Evolutionary conservation across 352 stramenopile genomes (phyloP), one percentile per base, ranked within the genome.

Genomic region (Pythium brassicae): DNA sequence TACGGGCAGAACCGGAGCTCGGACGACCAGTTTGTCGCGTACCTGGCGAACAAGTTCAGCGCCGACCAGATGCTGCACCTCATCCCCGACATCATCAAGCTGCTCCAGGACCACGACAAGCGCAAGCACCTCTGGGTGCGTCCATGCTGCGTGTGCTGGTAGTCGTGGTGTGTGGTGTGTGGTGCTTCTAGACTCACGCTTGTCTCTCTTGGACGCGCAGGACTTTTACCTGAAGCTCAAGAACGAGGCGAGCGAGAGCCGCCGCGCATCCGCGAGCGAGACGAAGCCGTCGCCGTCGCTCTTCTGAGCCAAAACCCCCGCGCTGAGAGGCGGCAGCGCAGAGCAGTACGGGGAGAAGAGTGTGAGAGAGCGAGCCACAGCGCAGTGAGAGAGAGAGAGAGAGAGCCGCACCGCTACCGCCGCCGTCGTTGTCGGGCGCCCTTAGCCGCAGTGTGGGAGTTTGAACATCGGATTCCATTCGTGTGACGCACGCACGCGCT

Each of bases 101-200:
- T 94, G 19, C 65, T 94, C 47, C 81, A 92, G 63, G 84, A 94
- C 66, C 68, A 72, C 50, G 67, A 86, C 55, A 94, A 94, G 81
- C 74, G 84, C 56, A 87, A 90, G 72, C 77, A 78, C 61, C 71
- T 94, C 40, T 94, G 84, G 84, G 83, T 91, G 68, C 44, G 76
- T 84, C 22, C 20, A 59, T 0, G 53, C 4, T 45, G 32, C 19
- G 3, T 23, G 14, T 25, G 17, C 48, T 29, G 39, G 17, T 26
- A 15, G 27, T 15, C 51, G 49, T n/a, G 26, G 10, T 50, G 17
- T 10, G 42, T 43, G 32, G 12, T 27, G 27, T 11, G 47, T 47
- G 17, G 17, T 42, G 9, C 22, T 39, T 10, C 29, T 63, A n/a
- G 6, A 43, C 37, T 15, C 35, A 59, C 19, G 5, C 19, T 2